Percentiles rank a stretch among this genome's conserved stretches.
Conservation (phyloP, 208 protist species). For the Leishmania major region DNA sequence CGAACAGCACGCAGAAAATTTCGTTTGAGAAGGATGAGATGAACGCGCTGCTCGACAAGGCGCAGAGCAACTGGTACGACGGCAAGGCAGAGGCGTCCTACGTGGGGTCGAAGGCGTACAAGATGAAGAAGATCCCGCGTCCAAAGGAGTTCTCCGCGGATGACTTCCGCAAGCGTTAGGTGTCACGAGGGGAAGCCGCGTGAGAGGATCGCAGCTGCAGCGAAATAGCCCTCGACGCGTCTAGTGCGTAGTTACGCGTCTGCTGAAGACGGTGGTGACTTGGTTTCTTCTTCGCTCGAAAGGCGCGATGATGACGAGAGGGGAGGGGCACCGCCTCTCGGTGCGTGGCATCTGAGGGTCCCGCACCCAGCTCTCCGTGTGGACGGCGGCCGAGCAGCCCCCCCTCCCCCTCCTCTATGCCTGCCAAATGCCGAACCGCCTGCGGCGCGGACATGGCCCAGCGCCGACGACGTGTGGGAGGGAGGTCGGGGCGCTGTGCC, state of each 20-base stretch:
- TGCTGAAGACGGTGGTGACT: neutral
- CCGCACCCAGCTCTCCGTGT: neutral
- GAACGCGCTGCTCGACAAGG: constrained; percentile 59
- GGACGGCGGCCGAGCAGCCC: no score
- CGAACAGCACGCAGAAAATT: constrained; percentile 69
- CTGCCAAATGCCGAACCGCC: neutral
- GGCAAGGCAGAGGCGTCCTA: constrained; percentile 78
- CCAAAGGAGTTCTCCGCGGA: constrained; percentile 86
- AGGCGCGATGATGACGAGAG: neutral
- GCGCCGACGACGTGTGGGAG: no score
- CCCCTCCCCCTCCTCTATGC: no score
- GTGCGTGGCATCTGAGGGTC: neutral
- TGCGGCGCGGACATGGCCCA: no score
- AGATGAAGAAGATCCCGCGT: constrained; percentile 83
- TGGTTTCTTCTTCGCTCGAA: neutral
- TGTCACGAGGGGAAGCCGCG: neutral
- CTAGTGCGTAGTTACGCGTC: neutral
- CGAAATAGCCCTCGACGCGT: neutral
- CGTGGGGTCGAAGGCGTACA: constrained; percentile 87
- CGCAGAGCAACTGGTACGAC: constrained; percentile 86
- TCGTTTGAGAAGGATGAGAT: constrained; percentile 70
- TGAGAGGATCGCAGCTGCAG: neutral
- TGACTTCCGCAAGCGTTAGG: constrained; percentile 75
- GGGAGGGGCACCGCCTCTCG: neutral
- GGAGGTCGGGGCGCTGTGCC: no score